phyloP scores from a whole-genome alignment of 2,329 filamentous ascomycete genomes.

The Arthrobotrys pseudoclavata region DNA sequence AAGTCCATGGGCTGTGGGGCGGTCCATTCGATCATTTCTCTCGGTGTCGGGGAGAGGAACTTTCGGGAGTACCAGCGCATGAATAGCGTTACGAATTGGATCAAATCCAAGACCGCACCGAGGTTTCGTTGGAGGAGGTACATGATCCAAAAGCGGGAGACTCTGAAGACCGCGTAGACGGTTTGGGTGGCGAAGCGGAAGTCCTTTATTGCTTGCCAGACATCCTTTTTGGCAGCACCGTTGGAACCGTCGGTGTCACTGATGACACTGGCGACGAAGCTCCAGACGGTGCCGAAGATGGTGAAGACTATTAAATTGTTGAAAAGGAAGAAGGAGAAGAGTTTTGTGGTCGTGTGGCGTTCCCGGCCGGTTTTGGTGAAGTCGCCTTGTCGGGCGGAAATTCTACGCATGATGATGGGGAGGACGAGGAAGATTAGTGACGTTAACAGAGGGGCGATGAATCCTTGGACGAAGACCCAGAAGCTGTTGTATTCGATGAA shows the following conservation, averaged over 20 bases:
- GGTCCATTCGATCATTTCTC: constrained; percentile 91
- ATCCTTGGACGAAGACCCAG: constrained; percentile 93
- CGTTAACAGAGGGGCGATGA: constrained; percentile 86
- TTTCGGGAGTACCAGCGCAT: constrained; percentile 87
- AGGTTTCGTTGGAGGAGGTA: constrained; percentile 94
- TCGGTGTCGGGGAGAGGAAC: constrained; percentile 87
- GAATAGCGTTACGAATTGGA: constrained; percentile 85
- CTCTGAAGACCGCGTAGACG: constrained; percentile 81
- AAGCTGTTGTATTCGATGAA: constrained; percentile 74
- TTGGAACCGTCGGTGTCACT: constrained; percentile 70
- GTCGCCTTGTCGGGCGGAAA: constrained; percentile 76
- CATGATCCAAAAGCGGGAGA: constrained; percentile 93
- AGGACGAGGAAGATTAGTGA: constrained; percentile 89
- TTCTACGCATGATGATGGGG: constrained; percentile 88
- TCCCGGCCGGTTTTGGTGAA: constrained; percentile 92
- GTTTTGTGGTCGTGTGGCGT: constrained; percentile 87
- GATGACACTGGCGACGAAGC: constrained; percentile 77
- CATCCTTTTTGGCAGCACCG: constrained; percentile 62
- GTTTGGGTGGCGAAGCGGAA: constrained; percentile 75
- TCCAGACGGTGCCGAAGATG: constrained; percentile 85
- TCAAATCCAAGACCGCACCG: constrained; percentile 92
- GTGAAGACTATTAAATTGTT: constrained; percentile 97
- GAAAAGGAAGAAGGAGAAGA: constrained; percentile 96
- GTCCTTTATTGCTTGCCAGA: constrained; percentile 77
- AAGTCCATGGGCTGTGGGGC: constrained; percentile 95